Evolutionary conservation across 192 early-diverging fungal species (phyloP), one percentile per base, ranked within the genome.

Genomic region (Coemansia sp.): DNA sequence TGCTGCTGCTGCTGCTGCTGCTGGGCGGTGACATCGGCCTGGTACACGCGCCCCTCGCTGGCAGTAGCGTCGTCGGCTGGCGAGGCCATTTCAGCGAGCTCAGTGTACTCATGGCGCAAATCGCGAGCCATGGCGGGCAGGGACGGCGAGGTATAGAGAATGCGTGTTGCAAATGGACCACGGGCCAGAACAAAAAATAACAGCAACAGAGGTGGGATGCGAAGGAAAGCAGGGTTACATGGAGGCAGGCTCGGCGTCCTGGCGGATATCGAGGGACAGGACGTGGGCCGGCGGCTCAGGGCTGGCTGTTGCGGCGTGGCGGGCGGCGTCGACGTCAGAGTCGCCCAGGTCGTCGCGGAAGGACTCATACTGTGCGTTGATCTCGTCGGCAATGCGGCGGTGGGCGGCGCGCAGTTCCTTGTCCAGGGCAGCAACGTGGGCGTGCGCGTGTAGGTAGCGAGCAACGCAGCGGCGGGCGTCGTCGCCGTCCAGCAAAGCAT

Each of bases 91-190:
- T 60, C 57, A 5, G 69, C 39, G 14, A 72, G 57, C 46, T 72
- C 69, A 1, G 62, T 57, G 39, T 72, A 72, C 35, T 72, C 69
- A 37, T 64, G 62, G 16, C 38, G 47, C 22, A 30, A 39, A 14
- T 43, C 40, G 14, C 50, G 25, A 11, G 44, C 32, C 54, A 62
- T 62, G 9, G 7, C 18, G 6, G 40, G 32, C 13, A 27, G 23
- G 13, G 29, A 30, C 19, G 28, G 12, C 10, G 23, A 42, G 19
- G 12, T 42, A 29, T 39, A 27, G 18, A 49, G 21, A 49, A 27
- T 13, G 11, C 30, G 19, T 9, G n/a, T 31, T 28, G 26, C 9
- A 11, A 42, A 52, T 16, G 12, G 26, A 31, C 28, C 9, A 9
- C 16, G 27, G 23, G 17, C 13, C n/a, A 27, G 27, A 29, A 14